A percentile compares a stretch with the other conserved stretches of the same genome.
phyloP scores from a whole-genome alignment of 2,329 filamentous ascomycete species.

The Penicillium frequentans region DNA sequence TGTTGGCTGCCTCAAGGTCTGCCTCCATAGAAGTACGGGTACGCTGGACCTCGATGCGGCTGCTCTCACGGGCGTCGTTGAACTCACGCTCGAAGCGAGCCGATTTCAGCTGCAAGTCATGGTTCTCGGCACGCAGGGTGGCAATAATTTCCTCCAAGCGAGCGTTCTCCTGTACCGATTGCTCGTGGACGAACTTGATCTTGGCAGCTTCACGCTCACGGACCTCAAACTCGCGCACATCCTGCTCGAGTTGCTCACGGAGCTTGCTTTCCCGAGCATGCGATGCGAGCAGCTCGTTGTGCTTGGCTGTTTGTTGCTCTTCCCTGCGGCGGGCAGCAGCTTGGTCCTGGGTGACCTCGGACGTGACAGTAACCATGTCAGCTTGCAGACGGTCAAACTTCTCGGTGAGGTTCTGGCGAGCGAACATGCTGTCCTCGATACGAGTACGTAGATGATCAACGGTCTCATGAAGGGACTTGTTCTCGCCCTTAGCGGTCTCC shows the following conservation, averaged over 20 bases:
- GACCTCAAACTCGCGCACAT: constrained; percentile 61
- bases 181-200: constrained; percentile 75
- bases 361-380: constrained; percentile 77
- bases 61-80: constrained; percentile 77
- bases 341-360: constrained; percentile 80
- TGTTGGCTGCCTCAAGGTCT: constrained; percentile 80
- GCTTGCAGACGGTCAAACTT: constrained; percentile 85
- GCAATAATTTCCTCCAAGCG: constrained; percentile 61
- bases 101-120: constrained; percentile 68
- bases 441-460: constrained; percentile 74
- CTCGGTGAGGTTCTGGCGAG: constrained; percentile 78
- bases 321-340: constrained; percentile 71
- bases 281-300: constrained; percentile 56
- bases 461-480: constrained; percentile 71
- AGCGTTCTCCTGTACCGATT: constrained; percentile 58
- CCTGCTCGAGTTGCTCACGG: constrained; percentile 60
- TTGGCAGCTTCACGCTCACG: constrained; percentile 76
- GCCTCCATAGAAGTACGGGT: constrained; percentile 75
- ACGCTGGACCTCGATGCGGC: constrained; percentile 75
- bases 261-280: constrained; percentile 69
- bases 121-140: constrained; percentile 55
- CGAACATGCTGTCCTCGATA: constrained; percentile 79
- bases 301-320: constrained; percentile 55
- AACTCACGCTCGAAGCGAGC: constrained; percentile 77
- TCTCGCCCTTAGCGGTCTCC: constrained; percentile 58